A percentile compares a stretch with the other conserved stretches of the same genome.
phyloP scores from a whole-genome alignment of 208 protist species.

The Phytomonas sp. region DNA sequence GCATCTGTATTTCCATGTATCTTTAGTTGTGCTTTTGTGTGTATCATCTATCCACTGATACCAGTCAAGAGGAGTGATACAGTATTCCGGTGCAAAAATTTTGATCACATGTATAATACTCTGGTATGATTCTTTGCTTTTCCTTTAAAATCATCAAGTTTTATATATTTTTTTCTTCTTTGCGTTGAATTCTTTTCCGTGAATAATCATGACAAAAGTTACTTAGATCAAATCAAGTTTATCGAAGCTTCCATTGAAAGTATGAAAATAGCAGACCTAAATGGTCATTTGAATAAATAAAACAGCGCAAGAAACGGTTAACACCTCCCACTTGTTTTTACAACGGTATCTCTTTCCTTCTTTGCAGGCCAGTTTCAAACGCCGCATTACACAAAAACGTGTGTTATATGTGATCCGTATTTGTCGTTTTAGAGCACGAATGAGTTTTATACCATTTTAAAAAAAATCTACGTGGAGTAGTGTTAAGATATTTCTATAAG shows the following conservation, averaged over 20 bases:
- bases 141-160: neutral
- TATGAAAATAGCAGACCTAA: neutral
- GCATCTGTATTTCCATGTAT: neutral
- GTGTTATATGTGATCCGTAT: neutral
- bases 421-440: neutral
- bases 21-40: conserved; percentile 6
- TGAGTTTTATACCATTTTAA: neutral
- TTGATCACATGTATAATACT: neutral
- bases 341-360: neutral
- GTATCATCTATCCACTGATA: neutral
- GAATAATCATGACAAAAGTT: neutral
- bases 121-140: neutral
- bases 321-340: neutral
- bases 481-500: neutral
- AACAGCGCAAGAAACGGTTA: neutral
- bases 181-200: neutral
- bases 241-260: neutral
- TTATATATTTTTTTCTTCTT: neutral
- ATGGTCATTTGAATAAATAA: neutral
- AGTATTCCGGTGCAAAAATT: neutral
- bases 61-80: neutral
- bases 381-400: neutral
- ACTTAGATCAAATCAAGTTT: neutral
- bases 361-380: neutral
- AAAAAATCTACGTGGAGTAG: too few relatives aligned